phyloP scores from a whole-genome alignment of 257 asterid species.

The Gynochthodes officinalis region DNA sequence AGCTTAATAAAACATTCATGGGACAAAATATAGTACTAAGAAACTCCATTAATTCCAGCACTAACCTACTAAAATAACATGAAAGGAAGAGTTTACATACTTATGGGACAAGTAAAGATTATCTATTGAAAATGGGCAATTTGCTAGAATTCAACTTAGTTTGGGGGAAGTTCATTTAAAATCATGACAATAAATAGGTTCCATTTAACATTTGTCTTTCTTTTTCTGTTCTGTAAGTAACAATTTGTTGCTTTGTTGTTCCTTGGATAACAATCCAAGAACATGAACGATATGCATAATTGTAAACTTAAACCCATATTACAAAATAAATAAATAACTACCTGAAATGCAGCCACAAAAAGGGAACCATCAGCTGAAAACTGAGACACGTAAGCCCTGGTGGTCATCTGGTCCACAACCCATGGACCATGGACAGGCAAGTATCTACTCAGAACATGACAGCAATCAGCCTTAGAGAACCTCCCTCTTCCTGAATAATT shows the following conservation, averaged over 20 bases:
- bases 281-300: not conserved
- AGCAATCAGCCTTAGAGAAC: slow-evolving; percentile 65
- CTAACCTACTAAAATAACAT: not conserved
- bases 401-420: slow-evolving; percentile 75
- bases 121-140: not conserved
- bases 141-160: not conserved
- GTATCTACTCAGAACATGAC: slow-evolving; percentile 68
- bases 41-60: not conserved
- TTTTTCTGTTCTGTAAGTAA: not conserved
- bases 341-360: slow-evolving; percentile 95
- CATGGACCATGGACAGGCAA: slow-evolving; percentile 68
- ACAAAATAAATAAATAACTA: slow-evolving; percentile 19
- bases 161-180: not conserved
- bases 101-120: not conserved
- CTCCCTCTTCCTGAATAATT: slow-evolving; percentile 63
- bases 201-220: not conserved
- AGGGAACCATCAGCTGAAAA: slow-evolving; percentile 84
- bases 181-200: not conserved
- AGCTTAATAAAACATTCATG: not conserved
- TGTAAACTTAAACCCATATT: not conserved
- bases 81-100: not conserved
- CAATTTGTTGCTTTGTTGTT: not conserved
- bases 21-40: not conserved
- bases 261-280: not conserved
- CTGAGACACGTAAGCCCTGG: slow-evolving; percentile 81